Percentiles rank a stretch among this genome's conserved stretches.
phyloP scores from a whole-genome alignment of 129 eudicot genomes.

The Gnaphalium uliginosum region DNA sequence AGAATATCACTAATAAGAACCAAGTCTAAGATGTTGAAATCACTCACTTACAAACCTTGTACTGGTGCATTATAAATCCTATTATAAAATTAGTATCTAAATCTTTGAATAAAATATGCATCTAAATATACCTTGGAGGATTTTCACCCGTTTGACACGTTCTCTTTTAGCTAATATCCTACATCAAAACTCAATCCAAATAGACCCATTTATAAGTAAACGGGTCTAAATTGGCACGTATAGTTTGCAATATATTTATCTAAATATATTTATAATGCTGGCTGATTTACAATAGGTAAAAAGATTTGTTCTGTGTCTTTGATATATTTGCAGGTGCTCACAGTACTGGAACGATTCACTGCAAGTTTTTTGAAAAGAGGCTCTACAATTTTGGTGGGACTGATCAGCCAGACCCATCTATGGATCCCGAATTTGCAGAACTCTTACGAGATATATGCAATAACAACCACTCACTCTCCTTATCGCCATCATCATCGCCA shows the following conservation, averaged over 20 bases:
- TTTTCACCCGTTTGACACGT: background rate
- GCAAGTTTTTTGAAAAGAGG: conserved; percentile 59
- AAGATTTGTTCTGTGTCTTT: conserved; percentile 3
- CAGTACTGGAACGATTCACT: conserved; percentile 72
- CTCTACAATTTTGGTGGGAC: conserved; percentile 64
- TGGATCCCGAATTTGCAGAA: conserved; percentile 53
- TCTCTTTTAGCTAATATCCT: background rate
- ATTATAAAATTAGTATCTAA: background rate
- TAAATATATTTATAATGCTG: background rate
- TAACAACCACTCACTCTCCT: conserved; percentile 30
- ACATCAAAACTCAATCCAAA: too few species aligned
- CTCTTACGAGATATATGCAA: conserved; percentile 53
- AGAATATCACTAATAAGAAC: too few species aligned
- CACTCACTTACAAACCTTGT: background rate
- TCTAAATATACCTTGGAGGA: background rate
- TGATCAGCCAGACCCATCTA: conserved; percentile 54
- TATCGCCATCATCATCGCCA: conserved; percentile 45
- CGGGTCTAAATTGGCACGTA: background rate
- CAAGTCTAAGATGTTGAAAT: too few species aligned
- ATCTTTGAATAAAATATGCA: background rate
- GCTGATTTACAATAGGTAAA: background rate
- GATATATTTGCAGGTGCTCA: conserved; percentile 58
- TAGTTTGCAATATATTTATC: too few species aligned
- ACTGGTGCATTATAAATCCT: background rate
- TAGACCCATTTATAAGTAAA: too few species aligned